These are phyloP conservation scores for Solanum peruvianum DNA, from an alignment of 257 asterid species.

Conservation along the genomic window DNA sequence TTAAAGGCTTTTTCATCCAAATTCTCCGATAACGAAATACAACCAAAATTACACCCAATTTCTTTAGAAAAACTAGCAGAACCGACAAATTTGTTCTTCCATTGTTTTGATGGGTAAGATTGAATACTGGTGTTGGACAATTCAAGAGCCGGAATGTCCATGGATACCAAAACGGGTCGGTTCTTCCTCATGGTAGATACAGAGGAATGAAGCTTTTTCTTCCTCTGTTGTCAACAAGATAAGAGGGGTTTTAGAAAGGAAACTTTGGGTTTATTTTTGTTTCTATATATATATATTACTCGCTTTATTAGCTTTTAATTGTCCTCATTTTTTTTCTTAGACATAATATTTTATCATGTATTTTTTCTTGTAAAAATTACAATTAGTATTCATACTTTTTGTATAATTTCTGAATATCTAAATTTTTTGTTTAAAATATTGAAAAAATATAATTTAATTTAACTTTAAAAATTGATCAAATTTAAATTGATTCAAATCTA, in stretches of 20 bases:
- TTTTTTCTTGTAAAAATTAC: no score
- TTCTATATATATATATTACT: no score
- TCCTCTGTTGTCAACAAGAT: neutral
- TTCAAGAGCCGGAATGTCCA: conserved; percentile 51
- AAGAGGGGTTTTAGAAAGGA: neutral
- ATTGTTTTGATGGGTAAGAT: conserved; percentile 13
- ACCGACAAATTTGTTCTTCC: conserved; percentile 12
- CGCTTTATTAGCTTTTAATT: no score
- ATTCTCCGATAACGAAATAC: conserved; percentile 49
- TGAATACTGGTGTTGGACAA: neutral
- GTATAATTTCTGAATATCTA: no score
- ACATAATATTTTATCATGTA: no score
- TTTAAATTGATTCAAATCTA: no score
- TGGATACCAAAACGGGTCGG: conserved; percentile 39
- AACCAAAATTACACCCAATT: conserved; percentile 44
- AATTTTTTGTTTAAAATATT: no score
- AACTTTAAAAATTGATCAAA: no score
- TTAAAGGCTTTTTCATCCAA: conserved; percentile 31
- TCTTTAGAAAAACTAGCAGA: neutral
- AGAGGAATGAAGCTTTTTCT: neutral
- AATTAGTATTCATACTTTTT: no score
- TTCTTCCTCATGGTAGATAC: conserved; percentile 20
- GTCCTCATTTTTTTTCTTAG: rapidly evolving
- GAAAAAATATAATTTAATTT: no score
- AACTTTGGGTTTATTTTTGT: neutral